Evolutionary conservation across 345 rosid genomes (phyloP), one percentile per base, ranked within the genome.

Genomic region (Hevea brasiliensis): DNA sequence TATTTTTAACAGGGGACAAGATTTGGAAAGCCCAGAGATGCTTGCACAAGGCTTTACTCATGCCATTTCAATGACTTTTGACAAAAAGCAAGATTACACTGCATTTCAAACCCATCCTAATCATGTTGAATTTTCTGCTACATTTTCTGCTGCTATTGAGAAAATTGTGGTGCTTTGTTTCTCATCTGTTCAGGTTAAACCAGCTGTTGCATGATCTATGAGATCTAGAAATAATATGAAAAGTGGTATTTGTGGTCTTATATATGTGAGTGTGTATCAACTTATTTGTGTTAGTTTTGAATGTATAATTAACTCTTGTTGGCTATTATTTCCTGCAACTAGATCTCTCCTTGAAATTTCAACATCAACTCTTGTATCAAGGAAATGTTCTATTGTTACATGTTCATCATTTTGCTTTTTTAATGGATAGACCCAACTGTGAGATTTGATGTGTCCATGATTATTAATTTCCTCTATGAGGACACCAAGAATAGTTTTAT

Each of bases 1-100:
- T 48, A n/a, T 23, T 42, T 6, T 17, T 67, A 14, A 15, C 84
- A 92, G 98, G 98, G 99, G 99, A 23, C 81, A 87, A 42, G 98
- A 95, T 76, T 74, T 76, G 20, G 96, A 95, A 80, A 83, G 97
- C 63, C 87, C 72, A 18, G 99, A 95, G 79, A 85, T 90, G 96
- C 89, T 95, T n/a, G 86, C 88, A 63, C 97, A 94, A 85, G 99
- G 99, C 24, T 92, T 86, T 50, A 88, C 94, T 26, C 99, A 95
- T 70, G 90, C 87, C 64, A 85, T 95, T 84, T 37, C 87, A 20
- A 88, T 90, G 96, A 88, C 92, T 51, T 92, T 95, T 80, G 85
- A 82, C 63, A 88, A 81, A 23, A 92, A 90, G 77, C 97, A 92
- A 77, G 98, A 87, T 70, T 87, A 82, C 78, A 72, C 75, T 42